Conservation (phyloP, 2,329 filamentous ascomycete species). For the Colletotrichum ledebouriae region DNA sequence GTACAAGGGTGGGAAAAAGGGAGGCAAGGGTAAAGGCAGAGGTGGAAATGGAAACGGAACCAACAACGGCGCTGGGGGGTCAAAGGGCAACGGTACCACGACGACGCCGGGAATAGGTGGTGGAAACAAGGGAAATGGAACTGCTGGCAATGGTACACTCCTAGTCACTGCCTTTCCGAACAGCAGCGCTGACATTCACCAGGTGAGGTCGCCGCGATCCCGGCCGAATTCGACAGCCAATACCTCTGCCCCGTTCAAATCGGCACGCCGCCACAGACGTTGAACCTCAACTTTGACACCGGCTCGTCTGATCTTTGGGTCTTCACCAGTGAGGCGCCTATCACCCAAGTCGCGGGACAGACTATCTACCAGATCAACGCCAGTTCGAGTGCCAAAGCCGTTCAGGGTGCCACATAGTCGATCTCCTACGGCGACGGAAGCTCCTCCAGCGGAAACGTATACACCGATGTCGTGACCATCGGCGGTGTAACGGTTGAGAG, state of each 20-base stretch:
- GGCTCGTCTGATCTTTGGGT: slow-evolving; percentile 63
- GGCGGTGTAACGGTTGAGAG: slow-evolving; percentile 55
- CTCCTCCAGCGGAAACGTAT: slow-evolving; percentile 58
- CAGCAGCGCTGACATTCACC: slow-evolving; percentile 40
- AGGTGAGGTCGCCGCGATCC: slow-evolving; percentile 58
- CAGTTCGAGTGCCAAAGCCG: slow-evolving; percentile 54
- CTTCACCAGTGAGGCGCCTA: slow-evolving; percentile 58
- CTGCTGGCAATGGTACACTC: slow-evolving; percentile 16
- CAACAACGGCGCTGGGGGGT: slow-evolving; percentile 22
- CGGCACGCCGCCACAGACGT: slow-evolving; percentile 60
- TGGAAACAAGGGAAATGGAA: slow-evolving; percentile 20
- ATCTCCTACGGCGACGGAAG: slow-evolving; percentile 61
- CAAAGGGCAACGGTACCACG: slow-evolving; percentile 29
- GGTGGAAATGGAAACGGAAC: slow-evolving; percentile 13
- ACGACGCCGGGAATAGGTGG: slow-evolving; percentile 1
- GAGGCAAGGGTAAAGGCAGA: slow-evolving; percentile 22
- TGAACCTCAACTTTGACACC: slow-evolving; percentile 58
- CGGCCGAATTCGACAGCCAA: slow-evolving; percentile 61
- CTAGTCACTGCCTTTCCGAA: rapidly evolving
- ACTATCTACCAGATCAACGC: slow-evolving; percentile 55
- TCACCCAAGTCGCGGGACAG: slow-evolving; percentile 53
- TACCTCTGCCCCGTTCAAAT: slow-evolving; percentile 72
- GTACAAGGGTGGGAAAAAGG: slow-evolving; percentile 8
- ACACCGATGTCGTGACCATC: slow-evolving; percentile 57
- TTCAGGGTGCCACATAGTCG: slow-evolving; percentile 55